These are phyloP conservation scores for Populus hybrid DNA, from an alignment of 441 rosid genomes.

Conservation along the genomic window DNA sequence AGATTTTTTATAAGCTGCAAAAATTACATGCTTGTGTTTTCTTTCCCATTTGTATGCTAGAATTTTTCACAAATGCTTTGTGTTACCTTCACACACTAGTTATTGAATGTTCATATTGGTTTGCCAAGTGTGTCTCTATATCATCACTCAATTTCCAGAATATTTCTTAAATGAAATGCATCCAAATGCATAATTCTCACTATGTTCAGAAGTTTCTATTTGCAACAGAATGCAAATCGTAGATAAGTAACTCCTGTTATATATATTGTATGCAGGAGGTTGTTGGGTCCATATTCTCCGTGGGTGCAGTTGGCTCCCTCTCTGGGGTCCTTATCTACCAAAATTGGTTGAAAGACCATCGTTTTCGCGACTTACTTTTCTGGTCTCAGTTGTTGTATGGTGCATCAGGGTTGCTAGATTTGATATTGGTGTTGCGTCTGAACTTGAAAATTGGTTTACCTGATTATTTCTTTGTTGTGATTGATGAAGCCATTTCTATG, in stretches of 20 bases:
- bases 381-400: slow-evolving; percentile 61
- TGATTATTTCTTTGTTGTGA: slow-evolving; percentile 59
- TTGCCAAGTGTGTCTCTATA: background rate
- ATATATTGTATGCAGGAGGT: slow-evolving; percentile 41
- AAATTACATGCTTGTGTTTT: background rate
- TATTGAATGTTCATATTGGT: background rate
- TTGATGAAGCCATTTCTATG: slow-evolving; percentile 50
- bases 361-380: slow-evolving; percentile 49
- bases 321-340: slow-evolving; percentile 61
- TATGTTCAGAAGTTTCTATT: background rate
- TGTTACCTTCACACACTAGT: background rate
- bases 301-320: slow-evolving; percentile 68
- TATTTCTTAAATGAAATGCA: background rate
- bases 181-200: background rate
- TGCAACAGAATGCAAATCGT: background rate
- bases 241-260: background rate
- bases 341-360: slow-evolving; percentile 48
- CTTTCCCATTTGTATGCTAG: background rate
- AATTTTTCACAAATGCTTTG: no score
- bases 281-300: slow-evolving; percentile 57
- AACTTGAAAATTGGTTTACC: slow-evolving; percentile 59
- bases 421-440: slow-evolving; percentile 54
- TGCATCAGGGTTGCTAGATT: slow-evolving; percentile 64
- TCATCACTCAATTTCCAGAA: background rate
- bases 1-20: background rate